These are phyloP conservation scores for Trifolium pratense DNA, from an alignment of 306 rosid species.

Conservation along the genomic window DNA sequence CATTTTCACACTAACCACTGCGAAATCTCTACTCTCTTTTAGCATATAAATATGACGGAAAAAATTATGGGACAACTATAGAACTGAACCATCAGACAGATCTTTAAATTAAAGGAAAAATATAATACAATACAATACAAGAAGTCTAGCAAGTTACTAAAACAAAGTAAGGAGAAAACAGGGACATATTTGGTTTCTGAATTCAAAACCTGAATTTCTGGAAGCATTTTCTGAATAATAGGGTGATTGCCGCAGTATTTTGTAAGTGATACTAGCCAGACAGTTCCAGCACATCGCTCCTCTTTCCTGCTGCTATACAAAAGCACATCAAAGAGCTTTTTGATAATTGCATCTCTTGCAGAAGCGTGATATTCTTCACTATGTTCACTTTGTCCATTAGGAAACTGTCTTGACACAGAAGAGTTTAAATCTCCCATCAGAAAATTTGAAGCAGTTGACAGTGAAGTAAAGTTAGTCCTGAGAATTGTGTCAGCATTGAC, in stretches of 20 bases:
- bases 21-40: conserved; percentile 1
- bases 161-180: background rate
- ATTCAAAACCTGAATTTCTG: conserved; percentile 89
- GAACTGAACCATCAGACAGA: conserved; percentile 10
- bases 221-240: conserved; percentile 81
- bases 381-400: conserved; percentile 45
- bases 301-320: conserved; percentile 93
- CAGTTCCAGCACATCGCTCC: conserved; percentile 97
- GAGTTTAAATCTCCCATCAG: conserved; percentile 80
- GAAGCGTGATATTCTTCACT: conserved; percentile 60
- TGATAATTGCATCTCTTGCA: conserved; percentile 74
- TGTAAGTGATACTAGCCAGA: conserved; percentile 88
- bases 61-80: conserved; percentile 26
- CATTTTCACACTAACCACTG: conserved; percentile 10
- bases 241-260: conserved; percentile 89
- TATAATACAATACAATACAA: conserved; percentile 30
- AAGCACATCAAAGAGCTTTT: conserved; percentile 86
- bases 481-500: conserved; percentile 92
- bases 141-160: conserved; percentile 12
- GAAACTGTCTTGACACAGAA: conserved; percentile 50
- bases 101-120: conserved; percentile 2
- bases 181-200: conserved; percentile 11
- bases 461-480: conserved; percentile 81
- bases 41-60: background rate
- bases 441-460: conserved; percentile 91